These are phyloP conservation scores for Amaranthus hypochondriacus DNA, from an alignment of 148 eudicot species.

Conservation along the genomic window DNA sequence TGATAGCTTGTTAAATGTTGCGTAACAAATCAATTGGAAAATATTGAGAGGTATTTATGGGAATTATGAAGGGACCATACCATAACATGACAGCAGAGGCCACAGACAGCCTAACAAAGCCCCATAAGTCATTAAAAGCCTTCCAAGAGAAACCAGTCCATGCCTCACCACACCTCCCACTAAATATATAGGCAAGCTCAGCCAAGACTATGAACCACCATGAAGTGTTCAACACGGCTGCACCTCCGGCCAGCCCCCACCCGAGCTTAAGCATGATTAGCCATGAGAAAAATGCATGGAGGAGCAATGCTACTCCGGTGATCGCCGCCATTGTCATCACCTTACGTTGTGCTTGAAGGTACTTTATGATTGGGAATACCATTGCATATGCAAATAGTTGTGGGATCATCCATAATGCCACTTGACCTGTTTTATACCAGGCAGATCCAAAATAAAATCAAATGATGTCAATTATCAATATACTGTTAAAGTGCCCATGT, in stretches of 20 bases:
- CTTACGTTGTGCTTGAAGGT: slow-evolving; percentile 63
- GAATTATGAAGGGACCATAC: slow-evolving; percentile 16
- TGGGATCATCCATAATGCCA: slow-evolving; percentile 40
- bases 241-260: slow-evolving; percentile 55
- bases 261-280: slow-evolving; percentile 33
- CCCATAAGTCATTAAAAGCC: slow-evolving; percentile 49
- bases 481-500: too few species aligned
- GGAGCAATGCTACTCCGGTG: slow-evolving; percentile 27
- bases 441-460: neutral
- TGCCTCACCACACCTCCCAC: slow-evolving; percentile 43
- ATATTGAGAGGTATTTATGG: too few species aligned
- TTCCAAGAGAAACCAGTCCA: slow-evolving; percentile 56
- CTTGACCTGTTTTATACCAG: neutral
- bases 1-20: too few species aligned
- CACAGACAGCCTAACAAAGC: slow-evolving; percentile 45
- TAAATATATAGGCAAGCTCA: slow-evolving; percentile 41
- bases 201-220: slow-evolving; percentile 69
- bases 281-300: slow-evolving; percentile 56
- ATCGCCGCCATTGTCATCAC: slow-evolving; percentile 49
- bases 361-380: slow-evolving; percentile 48
- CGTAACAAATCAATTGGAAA: too few species aligned
- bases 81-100: slow-evolving; percentile 68
- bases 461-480: too few species aligned
- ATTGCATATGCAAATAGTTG: slow-evolving; percentile 59
- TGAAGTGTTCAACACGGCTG: slow-evolving; percentile 41